Base-by-base conservation (phyloP, 371 early-diverging fungal genomes). In the Mucor lusitanicus region DNA sequence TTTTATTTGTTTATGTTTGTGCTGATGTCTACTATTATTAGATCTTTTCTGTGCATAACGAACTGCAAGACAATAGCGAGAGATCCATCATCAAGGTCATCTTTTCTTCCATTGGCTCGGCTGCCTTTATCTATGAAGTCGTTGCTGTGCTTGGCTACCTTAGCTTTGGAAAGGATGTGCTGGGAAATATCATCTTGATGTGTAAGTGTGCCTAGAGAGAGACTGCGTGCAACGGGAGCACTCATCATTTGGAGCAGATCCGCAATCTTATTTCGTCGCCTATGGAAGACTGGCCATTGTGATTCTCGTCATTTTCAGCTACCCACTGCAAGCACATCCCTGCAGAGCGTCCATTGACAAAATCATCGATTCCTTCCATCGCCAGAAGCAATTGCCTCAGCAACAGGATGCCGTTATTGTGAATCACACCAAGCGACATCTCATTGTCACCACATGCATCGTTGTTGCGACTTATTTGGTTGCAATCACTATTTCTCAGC, bases 281-380 rank as follows among this genome's bases (percentile, higher is more conserved):
- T 80, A 91, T 63, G 98, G 97, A 37, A 88, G 95, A 60, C 68
- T 95, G 0, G 93, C 97, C 15, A 94, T 99, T 70, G 95, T 96
- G 4, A 70, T 99, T 13, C 85, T 99, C 17, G 95, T 99, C 48
- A 77, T 96, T 46, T 94, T 99, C 65, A 96, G 96, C 4, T 99
- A 96, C 84, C 99, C 99, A n/a, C 85, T 99, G 15, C 99, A 99
- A 81, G 86, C 92, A 55, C 97, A 98, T 71, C 99, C 99, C 2
- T 94, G 94, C 69, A 88, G 99, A 59, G 92, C 89, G 3, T 96
- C 95, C 37, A 78, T 99, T 27, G 93, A 95, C 72, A 98, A 97
- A 71, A 86, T 97, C 3, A 59, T 93, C 0, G 76, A 54, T 60
- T 70, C 48, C 33, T 30, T 23, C 17, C 23, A 61, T 17, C 27